Base-by-base conservation (phyloP, 163 green algal species). In the Prototheca cutis region DNA sequence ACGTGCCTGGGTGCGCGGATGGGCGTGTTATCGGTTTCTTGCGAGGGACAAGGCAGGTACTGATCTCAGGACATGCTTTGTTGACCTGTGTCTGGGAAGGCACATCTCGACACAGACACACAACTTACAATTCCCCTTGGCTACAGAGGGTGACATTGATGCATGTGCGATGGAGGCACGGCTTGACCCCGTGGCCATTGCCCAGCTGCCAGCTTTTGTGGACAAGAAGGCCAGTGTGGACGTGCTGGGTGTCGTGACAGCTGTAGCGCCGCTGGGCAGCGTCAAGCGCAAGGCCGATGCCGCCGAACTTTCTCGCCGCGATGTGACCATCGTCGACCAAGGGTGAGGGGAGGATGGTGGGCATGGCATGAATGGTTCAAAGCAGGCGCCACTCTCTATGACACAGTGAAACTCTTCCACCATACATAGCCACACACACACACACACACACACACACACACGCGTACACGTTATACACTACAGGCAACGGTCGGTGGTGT, bases 281-380 rank as follows among this genome's bases (percentile, higher is more conserved):
- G 70, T 95, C 25, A 95, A 94, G 72, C 76, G 89, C 49, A 93
- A 93, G 74, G 71, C 58, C 6, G 86, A 94, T 68, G 59, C 73
- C 25, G 75, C 55, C 7, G 87, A 95, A 70, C 59, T 96, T 25
- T 36, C 64, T 6, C 57, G 80, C 6, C 64, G 86, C 15, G 85
- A 93, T 52, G 57, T 94, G 40, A 90, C 80, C 4, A 42, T 94
- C 0, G 66, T 78, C 2, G 87, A 95, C 75, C 58, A 76, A 30
- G 83, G 76, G 78, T 83, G 57, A 2, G 42, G 6, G 42, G 6
- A 21, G 42, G 17, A n/a, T n/a, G n/a, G n/a, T n/a, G n/a, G n/a
- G n/a, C n/a, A n/a, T n/a, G n/a, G n/a, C n/a, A n/a, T n/a, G n/a
- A n/a, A n/a, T n/a, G n/a, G n/a, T n/a, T n/a, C n/a, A n/a, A n/a